A percentile compares a stretch with the other conserved stretches of the same genome.
These are phyloP conservation scores for Alternaria solani DNA, from an alignment of 2,329 filamentous ascomycete genomes.

Conservation along the genomic window DNA sequence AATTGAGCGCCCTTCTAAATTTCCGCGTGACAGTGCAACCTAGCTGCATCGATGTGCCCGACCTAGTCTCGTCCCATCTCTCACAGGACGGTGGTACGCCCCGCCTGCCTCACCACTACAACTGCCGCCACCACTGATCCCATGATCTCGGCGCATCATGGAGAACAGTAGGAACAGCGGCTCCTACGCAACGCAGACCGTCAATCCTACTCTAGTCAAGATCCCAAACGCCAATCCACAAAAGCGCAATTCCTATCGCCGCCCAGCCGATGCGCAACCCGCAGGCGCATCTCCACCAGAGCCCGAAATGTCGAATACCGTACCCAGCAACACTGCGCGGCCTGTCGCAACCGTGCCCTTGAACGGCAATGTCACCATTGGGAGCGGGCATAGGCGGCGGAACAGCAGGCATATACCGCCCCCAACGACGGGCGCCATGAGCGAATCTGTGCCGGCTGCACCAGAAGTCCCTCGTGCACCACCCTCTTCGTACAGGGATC, in stretches of 20 bases:
- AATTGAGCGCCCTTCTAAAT: conserved; percentile 21
- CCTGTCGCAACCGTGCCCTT: conserved; percentile 30
- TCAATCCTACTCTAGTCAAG: conserved; percentile 33
- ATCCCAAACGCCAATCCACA: conserved; percentile 41
- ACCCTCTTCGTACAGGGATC: conserved; percentile 54
- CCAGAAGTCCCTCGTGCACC: conserved; percentile 67
- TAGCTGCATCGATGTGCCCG: conserved; percentile 9
- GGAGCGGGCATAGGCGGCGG: conserved; percentile 42
- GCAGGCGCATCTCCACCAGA: conserved; percentile 22
- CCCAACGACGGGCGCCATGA: conserved; percentile 30
- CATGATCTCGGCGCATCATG: conserved; percentile 40
- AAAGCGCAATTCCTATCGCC: conserved; percentile 45
- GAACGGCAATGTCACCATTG: conserved; percentile 32
- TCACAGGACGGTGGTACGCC: conserved; percentile 22
- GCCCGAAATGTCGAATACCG: conserved; percentile 23
- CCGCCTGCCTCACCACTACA: conserved; percentile 18
- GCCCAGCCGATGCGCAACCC: conserved; percentile 42
- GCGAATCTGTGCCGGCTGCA: conserved; percentile 53
- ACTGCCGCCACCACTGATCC: conserved; percentile 15
- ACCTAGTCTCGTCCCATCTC: conserved; percentile 17
- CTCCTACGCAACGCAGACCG: conserved; percentile 32
- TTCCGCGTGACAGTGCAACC: conserved; percentile 31
- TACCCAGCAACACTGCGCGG: conserved; percentile 42
- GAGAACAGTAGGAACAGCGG: conserved; percentile 40
- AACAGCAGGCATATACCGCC: conserved; percentile 44